Percentiles rank a stretch among this genome's conserved stretches.
Evolutionary conservation across 140 eudicot species (phyloP).

Genomic region (Senecio squalidus): DNA sequence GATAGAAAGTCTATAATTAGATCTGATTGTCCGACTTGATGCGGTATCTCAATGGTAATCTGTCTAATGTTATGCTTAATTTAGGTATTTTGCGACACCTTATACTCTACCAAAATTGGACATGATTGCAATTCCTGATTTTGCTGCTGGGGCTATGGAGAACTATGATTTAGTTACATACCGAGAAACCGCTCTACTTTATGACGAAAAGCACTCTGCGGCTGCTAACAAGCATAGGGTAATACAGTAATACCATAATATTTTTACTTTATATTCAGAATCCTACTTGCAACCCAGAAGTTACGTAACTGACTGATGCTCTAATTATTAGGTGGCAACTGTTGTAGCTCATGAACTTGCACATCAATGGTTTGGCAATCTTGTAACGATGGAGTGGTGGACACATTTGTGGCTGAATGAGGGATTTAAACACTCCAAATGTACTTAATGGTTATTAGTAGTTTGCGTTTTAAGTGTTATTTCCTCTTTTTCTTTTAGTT

Average conservation of each 20-base stretch:
- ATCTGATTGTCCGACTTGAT: no score
- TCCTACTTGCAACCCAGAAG: not conserved
- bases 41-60: no score
- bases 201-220: slow-evolving; percentile 92
- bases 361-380: slow-evolving; percentile 99
- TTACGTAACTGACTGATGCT: not conserved
- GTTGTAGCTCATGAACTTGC: slow-evolving; percentile 99
- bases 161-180: slow-evolving; percentile 93
- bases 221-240: slow-evolving; percentile 98
- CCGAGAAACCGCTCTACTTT: slow-evolving; percentile 84
- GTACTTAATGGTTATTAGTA: no score
- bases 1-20: no score
- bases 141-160: slow-evolving; percentile 99
- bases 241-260: no score
- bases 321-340: slow-evolving; percentile 96
- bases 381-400: slow-evolving; percentile 99
- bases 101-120: slow-evolving; percentile 89
- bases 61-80: not conserved
- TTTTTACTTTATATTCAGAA: slow-evolving; percentile 1
- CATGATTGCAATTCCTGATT: slow-evolving; percentile 98
- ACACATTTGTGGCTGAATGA: slow-evolving; percentile 97
- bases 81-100: slow-evolving; percentile 85
- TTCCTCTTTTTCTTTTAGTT: no score
- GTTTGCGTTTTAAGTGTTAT: no score
- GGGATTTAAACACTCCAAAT: no score